Evolutionary conservation across 805 yeast genomes (phyloP).

Genomic region (Starmerella vitae): DNA sequence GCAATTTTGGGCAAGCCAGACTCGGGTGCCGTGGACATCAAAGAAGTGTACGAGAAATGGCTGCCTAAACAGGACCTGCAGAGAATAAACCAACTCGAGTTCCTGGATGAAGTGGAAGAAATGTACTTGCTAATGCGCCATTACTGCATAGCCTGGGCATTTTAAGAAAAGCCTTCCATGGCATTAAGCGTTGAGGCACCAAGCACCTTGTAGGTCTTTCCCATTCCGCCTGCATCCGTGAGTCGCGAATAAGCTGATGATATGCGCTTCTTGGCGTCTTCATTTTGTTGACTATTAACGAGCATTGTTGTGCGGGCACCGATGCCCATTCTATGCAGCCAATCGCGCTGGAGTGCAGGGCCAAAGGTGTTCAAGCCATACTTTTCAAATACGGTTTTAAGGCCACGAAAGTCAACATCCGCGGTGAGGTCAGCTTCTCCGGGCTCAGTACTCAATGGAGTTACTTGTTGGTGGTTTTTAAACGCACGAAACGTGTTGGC

Average conservation of each 20-base stretch:
- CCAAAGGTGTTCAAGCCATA: slow-evolving; percentile 33
- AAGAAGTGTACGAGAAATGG: slow-evolving; percentile 34
- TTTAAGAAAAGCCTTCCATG: slow-evolving; percentile 13
- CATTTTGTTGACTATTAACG: slow-evolving; percentile 31
- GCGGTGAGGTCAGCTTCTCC: slow-evolving; percentile 73
- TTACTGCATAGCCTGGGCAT: slow-evolving; percentile 37
- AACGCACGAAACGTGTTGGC: slow-evolving; percentile 64
- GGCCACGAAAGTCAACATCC: slow-evolving; percentile 66
- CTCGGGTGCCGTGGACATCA: slow-evolving; percentile 34
- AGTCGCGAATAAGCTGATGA: slow-evolving; percentile 47
- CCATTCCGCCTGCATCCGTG: slow-evolving; percentile 59
- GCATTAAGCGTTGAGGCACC: slow-evolving; percentile 30
- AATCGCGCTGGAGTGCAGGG: slow-evolving; percentile 64
- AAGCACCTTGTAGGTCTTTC: slow-evolving; percentile 59
- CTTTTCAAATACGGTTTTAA: slow-evolving; percentile 31
- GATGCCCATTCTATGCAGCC: slow-evolving; percentile 63
- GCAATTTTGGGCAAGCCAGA: neutral
- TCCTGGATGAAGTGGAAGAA: slow-evolving; percentile 67
- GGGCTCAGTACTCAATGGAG: slow-evolving; percentile 55
- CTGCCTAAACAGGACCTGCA: slow-evolving; percentile 29
- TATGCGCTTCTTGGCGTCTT: slow-evolving; percentile 38
- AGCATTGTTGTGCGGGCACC: slow-evolving; percentile 46
- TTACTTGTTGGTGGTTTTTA: slow-evolving; percentile 53
- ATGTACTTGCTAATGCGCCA: slow-evolving; percentile 47
- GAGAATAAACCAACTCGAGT: slow-evolving; percentile 42